phyloP scores from a whole-genome alignment of 352 stramenopile species.

The Globisporangium paroecandrum region DNA sequence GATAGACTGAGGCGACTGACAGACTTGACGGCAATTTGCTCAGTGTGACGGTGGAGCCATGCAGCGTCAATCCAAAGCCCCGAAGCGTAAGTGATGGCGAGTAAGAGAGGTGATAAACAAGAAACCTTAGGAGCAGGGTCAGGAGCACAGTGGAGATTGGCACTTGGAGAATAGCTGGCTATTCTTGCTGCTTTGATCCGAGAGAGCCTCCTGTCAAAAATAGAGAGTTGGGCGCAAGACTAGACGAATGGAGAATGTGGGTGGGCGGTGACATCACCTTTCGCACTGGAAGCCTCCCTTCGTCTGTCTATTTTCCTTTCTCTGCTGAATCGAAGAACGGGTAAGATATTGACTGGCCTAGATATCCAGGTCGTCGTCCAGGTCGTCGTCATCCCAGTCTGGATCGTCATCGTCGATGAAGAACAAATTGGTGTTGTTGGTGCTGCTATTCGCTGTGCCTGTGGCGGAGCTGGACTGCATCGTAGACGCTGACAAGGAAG shows the following conservation, averaged over 20 bases:
- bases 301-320: neutral
- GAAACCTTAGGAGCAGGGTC: neutral
- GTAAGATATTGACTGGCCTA: constrained; percentile 9
- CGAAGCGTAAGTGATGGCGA: neutral
- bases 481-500: neutral
- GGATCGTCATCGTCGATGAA: constrained; percentile 82
- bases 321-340: neutral
- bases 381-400: constrained; percentile 65
- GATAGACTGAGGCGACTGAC: neutral
- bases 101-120: neutral
- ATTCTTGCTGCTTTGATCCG: neutral
- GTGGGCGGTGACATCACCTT: neutral
- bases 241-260: neutral
- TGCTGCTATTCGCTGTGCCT: constrained; percentile 1
- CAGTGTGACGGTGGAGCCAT: neutral
- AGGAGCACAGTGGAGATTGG: neutral
- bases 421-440: constrained; percentile 39
- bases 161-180: neutral
- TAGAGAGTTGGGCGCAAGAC: neutral
- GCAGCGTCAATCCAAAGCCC: neutral
- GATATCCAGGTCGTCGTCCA: constrained; percentile 59
- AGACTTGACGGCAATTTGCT: neutral
- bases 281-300: neutral
- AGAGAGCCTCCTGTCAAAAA: constrained; percentile 1
- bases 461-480: neutral